A percentile compares a stretch with the other conserved stretches of the same genome.
These are phyloP conservation scores for Wickerhamiella spandovensis DNA, from an alignment of 805 yeast genomes.

Conservation along the genomic window DNA sequence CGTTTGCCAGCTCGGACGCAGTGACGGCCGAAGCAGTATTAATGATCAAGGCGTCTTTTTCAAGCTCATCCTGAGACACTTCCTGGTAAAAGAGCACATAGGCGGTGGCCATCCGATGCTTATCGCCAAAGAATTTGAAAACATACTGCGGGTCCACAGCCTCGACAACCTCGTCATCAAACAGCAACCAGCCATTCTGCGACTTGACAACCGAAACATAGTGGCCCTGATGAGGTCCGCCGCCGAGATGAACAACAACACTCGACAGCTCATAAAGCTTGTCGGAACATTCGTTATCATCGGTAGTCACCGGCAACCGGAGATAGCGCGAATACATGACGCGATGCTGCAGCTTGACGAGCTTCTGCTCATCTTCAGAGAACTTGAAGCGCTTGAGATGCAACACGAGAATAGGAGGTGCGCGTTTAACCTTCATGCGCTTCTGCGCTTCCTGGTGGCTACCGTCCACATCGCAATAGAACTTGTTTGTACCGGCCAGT, in stretches of 20 bases:
- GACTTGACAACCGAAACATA: conserved; percentile 80
- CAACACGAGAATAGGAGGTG: conserved; percentile 68
- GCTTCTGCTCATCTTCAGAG: conserved; percentile 64
- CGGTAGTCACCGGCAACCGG: conserved; percentile 51
- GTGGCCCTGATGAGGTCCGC: conserved; percentile 97
- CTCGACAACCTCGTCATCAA: conserved; percentile 93
- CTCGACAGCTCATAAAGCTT: conserved; percentile 70
- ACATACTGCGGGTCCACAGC: conserved; percentile 74
- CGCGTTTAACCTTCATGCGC: conserved; percentile 60
- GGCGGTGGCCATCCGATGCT: conserved; percentile 80
- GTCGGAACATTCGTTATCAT: conserved; percentile 36
- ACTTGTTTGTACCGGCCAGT: conserved; percentile 76
- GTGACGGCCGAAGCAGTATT: not conserved
- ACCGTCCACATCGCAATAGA: conserved; percentile 81
- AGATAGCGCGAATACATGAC: conserved; percentile 67
- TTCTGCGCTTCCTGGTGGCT: conserved; percentile 91
- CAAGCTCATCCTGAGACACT: conserved; percentile 20
- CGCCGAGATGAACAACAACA: conserved; percentile 88
- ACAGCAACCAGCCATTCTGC: conserved; percentile 74
- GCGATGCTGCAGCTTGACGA: conserved; percentile 76
- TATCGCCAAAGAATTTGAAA: conserved; percentile 74
- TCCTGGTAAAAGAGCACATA: conserved; percentile 75
- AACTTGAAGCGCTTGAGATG: conserved; percentile 90
- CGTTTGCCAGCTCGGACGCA: not conserved
- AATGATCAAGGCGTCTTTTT: not conserved